A percentile compares a stretch with the other conserved stretches of the same genome.
phyloP scores from a whole-genome alignment of 2,329 filamentous ascomycete species.

The Beauveria medogensis region DNA sequence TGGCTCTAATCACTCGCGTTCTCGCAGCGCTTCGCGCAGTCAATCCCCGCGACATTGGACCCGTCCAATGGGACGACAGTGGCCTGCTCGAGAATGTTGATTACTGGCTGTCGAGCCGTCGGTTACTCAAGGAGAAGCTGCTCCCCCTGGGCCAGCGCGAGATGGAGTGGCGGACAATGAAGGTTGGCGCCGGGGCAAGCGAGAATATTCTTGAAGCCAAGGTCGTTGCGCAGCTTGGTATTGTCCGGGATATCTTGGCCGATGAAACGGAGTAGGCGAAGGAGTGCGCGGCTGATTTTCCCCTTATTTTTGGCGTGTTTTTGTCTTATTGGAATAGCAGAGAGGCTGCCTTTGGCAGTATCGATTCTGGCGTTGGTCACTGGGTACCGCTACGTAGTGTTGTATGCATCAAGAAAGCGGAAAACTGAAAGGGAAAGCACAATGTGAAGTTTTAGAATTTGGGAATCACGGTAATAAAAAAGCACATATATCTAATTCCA shows the following conservation, averaged over 20 bases:
- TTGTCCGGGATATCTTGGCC: constrained; percentile 46
- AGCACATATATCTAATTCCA: background rate
- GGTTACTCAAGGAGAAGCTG: constrained; percentile 62
- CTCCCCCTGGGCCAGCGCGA: constrained; percentile 67
- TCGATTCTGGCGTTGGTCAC: constrained; percentile 11
- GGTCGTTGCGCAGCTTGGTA: constrained; percentile 61
- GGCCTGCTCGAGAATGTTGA: constrained; percentile 75
- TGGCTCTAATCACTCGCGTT: constrained; percentile 68
- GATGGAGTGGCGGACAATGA: constrained; percentile 48
- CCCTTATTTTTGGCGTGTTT: constrained; percentile 13
- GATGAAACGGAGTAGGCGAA: constrained; percentile 37
- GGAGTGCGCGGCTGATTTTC: constrained; percentile 13
- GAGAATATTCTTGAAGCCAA: constrained; percentile 69
- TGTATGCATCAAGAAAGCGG: background rate
- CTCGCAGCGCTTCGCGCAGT: constrained; percentile 56
- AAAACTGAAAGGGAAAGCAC: background rate
- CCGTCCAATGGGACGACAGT: constrained; percentile 66
- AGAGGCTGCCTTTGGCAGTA: background rate
- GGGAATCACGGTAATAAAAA: background rate
- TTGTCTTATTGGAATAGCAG: background rate
- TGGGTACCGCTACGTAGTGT: background rate
- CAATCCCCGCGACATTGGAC: constrained; percentile 64
- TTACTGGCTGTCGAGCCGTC: constrained; percentile 64
- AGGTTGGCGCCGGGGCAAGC: constrained; percentile 29
- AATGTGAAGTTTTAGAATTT: background rate